Percentiles rank a stretch among this genome's conserved stretches.
Conservation (phyloP, 331 rosid species). For the Malus hybrid region DNA sequence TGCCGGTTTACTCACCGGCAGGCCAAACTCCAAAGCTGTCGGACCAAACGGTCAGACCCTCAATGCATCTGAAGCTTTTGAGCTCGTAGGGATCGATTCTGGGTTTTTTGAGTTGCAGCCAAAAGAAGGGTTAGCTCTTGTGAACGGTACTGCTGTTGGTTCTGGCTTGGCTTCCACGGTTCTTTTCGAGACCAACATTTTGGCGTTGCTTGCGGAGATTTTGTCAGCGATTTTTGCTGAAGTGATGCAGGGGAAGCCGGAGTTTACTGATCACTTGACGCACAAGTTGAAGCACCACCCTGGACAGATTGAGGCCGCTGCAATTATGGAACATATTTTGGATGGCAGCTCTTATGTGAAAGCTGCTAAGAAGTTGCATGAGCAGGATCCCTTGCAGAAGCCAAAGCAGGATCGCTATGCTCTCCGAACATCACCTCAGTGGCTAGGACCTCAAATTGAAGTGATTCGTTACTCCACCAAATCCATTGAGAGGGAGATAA, state of each 20-base stretch:
- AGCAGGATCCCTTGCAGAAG: conserved; percentile 69
- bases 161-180: conserved; percentile 75
- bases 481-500: conserved; percentile 78
- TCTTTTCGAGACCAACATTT: conserved; percentile 60
- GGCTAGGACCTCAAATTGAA: conserved; percentile 82
- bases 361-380: conserved; percentile 65
- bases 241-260: conserved; percentile 88
- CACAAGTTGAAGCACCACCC: conserved; percentile 90
- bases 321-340: conserved; percentile 87
- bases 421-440: conserved; percentile 79
- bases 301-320: conserved; percentile 91
- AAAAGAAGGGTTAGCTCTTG: conserved; percentile 84
- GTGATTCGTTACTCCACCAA: conserved; percentile 77
- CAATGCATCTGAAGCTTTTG: conserved; percentile 52
- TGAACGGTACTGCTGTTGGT: conserved; percentile 82
- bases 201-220: conserved; percentile 55
- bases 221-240: conserved; percentile 69
- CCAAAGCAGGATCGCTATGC: conserved; percentile 89
- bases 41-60: conserved; percentile 56
- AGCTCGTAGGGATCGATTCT: conserved; percentile 37
- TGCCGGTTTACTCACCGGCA: conserved; percentile 63
- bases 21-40: conserved; percentile 55
- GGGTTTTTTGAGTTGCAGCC: conserved; percentile 80
- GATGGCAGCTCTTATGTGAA: conserved; percentile 82
- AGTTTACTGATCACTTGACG: conserved; percentile 79